Evolutionary conservation across 495 filamentous ascomycete species (phyloP), one percentile per base, ranked within the genome.

Genomic region (Aspergillus sparsus): DNA sequence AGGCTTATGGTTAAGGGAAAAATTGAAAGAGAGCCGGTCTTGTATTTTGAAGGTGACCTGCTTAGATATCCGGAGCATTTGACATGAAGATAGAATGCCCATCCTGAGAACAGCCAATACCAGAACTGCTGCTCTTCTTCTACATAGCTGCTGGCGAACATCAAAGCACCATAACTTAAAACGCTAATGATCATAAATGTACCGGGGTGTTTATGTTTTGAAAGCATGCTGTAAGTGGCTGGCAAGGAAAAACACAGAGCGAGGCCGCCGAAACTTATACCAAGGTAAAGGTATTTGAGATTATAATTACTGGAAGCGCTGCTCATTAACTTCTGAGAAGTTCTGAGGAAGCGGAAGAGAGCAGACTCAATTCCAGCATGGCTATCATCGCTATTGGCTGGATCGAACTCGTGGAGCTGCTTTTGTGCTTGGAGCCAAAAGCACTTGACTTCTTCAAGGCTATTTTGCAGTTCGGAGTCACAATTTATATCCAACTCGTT

Each of bases 71-170:
- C 52, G 49, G 66, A 70, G 50, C 72, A 78, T 71, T 81, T 87
- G 36, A 87, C 64, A 56, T 81, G 80, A 2, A 95, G 74, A 60
- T 84, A 82, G 46, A 82, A 74, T 44, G 90, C 74, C 92, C 92
- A 99, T 3, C 82, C 87, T 0, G 89, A 87, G 11, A 88, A 84
- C 15, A 83, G 69, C 92, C 93, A 96, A 71, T 98, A 97, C 94
- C 94, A 99, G 72, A 96, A 97, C 62, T 97, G 89, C 27, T 98
- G 94, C 69, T 99, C 94, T 72, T 99, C 94, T 69, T 99, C 94
- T 27, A 99, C 91, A 68, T 92, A 98, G 69, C 92, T 97, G 71
- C 90, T 96, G 33, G 93, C 92, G 74, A 98, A 98, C 92, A 97
- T 98, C 88, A 96, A 93, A 34, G 82, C 69, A 9, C 87, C 84